phyloP scores from a whole-genome alignment of 2,329 filamentous ascomycete genomes.

The Colletotrichum sp. region DNA sequence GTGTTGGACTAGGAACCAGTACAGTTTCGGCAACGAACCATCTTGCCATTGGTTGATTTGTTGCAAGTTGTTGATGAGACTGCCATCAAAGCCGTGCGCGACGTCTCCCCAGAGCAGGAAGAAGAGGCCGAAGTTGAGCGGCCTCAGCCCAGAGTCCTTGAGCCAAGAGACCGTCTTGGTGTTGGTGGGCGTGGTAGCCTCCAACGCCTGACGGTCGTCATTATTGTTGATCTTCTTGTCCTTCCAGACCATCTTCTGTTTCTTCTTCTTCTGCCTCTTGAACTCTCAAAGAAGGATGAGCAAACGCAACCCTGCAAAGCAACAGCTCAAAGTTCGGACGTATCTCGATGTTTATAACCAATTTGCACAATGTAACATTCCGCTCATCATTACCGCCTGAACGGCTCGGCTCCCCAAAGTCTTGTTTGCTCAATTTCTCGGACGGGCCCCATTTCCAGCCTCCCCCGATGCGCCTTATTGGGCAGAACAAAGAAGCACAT shows the following conservation, averaged over 20 bases:
- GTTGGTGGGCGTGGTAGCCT: slow-evolving; percentile 6
- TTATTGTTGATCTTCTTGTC: neutral
- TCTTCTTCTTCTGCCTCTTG: neutral
- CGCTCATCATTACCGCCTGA: neutral
- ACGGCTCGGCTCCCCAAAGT: neutral
- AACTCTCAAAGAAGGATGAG: neutral
- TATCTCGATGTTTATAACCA: neutral
- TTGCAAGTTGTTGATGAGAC: slow-evolving; percentile 55
- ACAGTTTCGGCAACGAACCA: slow-evolving; percentile 16
- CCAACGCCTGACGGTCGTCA: slow-evolving; percentile 7
- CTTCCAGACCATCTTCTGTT: neutral
- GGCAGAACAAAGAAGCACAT: neutral
- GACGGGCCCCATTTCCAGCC: neutral
- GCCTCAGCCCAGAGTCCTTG: neutral
- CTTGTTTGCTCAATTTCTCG: neutral
- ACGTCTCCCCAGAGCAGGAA: slow-evolving; percentile 37
- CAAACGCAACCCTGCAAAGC: neutral
- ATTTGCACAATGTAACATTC: neutral
- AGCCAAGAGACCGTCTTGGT: slow-evolving; percentile 7
- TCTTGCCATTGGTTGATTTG: slow-evolving; percentile 44
- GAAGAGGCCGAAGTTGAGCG: slow-evolving; percentile 28
- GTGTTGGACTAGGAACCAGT: rapidly evolving
- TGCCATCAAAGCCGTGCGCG: slow-evolving; percentile 54
- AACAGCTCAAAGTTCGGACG: neutral
- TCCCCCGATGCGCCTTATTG: neutral